Conservation (phyloP, 441 rosid genomes). For the Metrosideros polymorpha region DNA sequence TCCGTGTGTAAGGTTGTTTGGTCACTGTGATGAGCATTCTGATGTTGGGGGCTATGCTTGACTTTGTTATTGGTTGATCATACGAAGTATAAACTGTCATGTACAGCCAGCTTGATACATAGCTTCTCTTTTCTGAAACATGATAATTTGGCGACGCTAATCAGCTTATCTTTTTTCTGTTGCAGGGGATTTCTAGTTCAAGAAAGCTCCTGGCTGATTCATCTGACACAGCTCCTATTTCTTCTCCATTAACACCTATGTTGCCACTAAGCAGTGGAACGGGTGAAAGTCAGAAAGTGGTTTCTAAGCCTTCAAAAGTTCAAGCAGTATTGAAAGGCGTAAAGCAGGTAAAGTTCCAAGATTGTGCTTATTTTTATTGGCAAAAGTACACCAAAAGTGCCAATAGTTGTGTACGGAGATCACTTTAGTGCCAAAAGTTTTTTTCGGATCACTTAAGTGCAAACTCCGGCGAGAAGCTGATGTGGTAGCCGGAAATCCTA, state of each 20-base stretch:
- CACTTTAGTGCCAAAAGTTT: no score
- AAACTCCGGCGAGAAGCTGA: no score
- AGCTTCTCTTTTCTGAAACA: not conserved
- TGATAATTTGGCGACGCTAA: not conserved
- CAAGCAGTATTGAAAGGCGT: constrained; percentile 79
- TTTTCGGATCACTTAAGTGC: no score
- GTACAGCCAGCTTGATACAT: not conserved
- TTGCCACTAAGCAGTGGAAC: constrained; percentile 41
- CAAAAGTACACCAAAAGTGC: no score
- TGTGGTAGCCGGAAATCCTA: no score
- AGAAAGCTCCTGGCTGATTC: constrained; percentile 39
- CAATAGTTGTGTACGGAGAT: no score
- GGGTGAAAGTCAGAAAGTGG: constrained; percentile 49
- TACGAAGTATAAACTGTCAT: not conserved
- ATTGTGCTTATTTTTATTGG: not conserved
- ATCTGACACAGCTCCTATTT: constrained; percentile 38
- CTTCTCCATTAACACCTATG: constrained; percentile 67
- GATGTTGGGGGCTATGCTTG: not conserved
- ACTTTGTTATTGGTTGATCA: not conserved
- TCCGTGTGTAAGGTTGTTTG: not conserved
- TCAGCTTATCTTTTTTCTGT: not conserved
- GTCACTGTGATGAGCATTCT: not conserved
- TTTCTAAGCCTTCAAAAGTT: constrained; percentile 50
- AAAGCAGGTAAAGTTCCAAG: constrained; percentile 42
- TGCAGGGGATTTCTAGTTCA: constrained; percentile 65